Percentiles rank a stretch among this genome's conserved stretches.
Evolutionary conservation across 495 filamentous ascomycete species (phyloP).

Genomic region (Penicillium crystallinum): DNA sequence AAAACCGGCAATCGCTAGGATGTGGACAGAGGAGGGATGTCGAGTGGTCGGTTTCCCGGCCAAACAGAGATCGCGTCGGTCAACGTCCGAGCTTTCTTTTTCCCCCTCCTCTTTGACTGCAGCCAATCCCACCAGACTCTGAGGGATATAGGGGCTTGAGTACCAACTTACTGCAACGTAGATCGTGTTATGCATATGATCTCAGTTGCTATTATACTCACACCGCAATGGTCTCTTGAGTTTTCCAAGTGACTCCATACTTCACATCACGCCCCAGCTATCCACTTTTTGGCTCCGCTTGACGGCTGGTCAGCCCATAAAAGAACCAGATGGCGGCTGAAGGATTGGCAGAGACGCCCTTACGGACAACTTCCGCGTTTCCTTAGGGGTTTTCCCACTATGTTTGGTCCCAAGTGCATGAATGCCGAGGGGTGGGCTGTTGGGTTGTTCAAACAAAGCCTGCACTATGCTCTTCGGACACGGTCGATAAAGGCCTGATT

Average conservation of each 20-base stretch:
- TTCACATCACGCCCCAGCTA: constrained; percentile 10
- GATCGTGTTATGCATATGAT: neutral
- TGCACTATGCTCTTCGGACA: neutral
- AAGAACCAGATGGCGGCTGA: neutral
- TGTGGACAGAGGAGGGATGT: constrained; percentile 1
- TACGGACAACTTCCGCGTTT: constrained; percentile 20
- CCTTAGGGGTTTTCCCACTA: neutral
- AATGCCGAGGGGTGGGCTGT: neutral
- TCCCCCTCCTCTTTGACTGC: neutral
- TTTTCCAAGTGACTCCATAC: constrained; percentile 4
- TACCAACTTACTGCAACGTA: neutral
- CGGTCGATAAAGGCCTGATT: constrained; percentile 8
- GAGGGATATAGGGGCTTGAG: neutral
- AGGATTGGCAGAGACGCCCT: neutral
- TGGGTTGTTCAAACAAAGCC: no score
- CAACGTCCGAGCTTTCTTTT: constrained; percentile 20
- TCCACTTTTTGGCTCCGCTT: constrained; percentile 17
- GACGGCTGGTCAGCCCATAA: constrained; percentile 2
- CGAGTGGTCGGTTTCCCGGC: constrained; percentile 1
- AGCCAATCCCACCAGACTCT: neutral
- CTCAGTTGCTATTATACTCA: neutral
- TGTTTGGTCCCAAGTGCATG: neutral
- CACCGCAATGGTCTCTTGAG: neutral
- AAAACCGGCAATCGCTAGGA: neutral
- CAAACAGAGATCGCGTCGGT: constrained; percentile 14